A percentile compares a stretch with the other conserved stretches of the same genome.
Conservation (phyloP, 768 basidiomycete species). For the Termitomyces sp. region DNA sequence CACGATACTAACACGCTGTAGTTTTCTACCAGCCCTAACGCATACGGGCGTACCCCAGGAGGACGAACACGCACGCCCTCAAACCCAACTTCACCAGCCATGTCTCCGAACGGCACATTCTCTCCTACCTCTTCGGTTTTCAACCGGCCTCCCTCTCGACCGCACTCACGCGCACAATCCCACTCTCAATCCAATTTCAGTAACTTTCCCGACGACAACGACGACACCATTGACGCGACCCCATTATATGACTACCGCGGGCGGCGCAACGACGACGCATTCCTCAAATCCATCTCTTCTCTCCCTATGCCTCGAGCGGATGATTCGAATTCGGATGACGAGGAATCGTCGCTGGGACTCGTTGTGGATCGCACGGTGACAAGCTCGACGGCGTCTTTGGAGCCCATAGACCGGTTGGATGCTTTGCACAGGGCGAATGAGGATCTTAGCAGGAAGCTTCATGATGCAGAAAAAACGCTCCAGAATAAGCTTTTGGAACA, state of each 20-base stretch:
- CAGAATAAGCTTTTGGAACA: conserved; percentile 67
- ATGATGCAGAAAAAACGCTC: conserved; percentile 67
- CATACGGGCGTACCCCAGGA: conserved; percentile 38
- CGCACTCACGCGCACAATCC: conserved; percentile 59
- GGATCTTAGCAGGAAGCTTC: conserved; percentile 69
- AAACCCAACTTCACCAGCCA: conserved; percentile 56
- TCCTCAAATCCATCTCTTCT: conserved; percentile 38
- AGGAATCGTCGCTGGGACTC: conserved; percentile 47
- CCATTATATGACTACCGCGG: conserved; percentile 19
- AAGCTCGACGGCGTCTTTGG: conserved; percentile 64
- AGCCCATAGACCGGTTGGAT: conserved; percentile 67
- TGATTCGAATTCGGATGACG: conserved; percentile 52
- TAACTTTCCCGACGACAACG: conserved; percentile 26
- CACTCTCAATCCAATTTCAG: conserved; percentile 33
- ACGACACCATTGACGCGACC: conserved; percentile 24
- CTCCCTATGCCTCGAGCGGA: conserved; percentile 50
- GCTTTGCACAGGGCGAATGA: conserved; percentile 66
- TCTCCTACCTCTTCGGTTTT: conserved; percentile 36
- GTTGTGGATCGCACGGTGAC: conserved; percentile 54
- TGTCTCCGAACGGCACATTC: conserved; percentile 20
- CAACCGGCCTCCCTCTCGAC: conserved; percentile 39
- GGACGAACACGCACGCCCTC: conserved; percentile 63
- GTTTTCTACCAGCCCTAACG: conserved; percentile 35
- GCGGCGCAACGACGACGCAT: conserved; percentile 23
- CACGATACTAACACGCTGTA: conserved; percentile 7